Base-by-base conservation (phyloP, 192 early-diverging fungal genomes). In the Coemansia reversa region DNA sequence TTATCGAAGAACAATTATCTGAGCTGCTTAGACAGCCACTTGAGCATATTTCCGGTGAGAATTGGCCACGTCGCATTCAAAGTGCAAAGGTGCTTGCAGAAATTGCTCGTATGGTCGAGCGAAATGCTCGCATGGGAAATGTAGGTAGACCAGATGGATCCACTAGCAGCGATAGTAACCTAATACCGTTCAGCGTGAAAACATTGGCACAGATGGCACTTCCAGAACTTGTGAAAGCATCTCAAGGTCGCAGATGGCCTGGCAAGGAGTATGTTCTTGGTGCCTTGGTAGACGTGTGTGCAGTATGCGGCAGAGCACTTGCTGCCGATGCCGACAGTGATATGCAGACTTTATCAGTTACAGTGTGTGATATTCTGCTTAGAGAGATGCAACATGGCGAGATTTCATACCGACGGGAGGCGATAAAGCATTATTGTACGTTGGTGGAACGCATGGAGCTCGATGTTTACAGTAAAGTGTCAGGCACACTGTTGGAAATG, bases 241-340 rank as follows among this genome's bases (percentile, higher is more conserved):
- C 61, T 35, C 70, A 62, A 35, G 76, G 76, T 32, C 58, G 67
- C 57, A 27, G 66, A 54, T 79, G 76, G 76, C 70, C 76, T 0
- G 76, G 76, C 7, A 79, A 73, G 33, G 76, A 72, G 48, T 67
- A 79, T 33, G 70, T 73, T 20, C 52, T 79, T 14, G 76, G 59
- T 8, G 60, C 70, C 11, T 56, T 79, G 48, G 70, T 73, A 23
- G 52, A 59, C 18, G 70, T 79, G 18, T 79, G 70, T 47, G 16
- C 32, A 2, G 67, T 60, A 25, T 53, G 62, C 18, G 55, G 60
- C 12, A 48, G 9, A 9, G 42, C 58, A 18, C n/a, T 24, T 19
- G 32, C 33, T 4, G 5, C n/a, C 20, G n/a, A 27, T 45, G 18
- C 47, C 0, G 42, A 22, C 51, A 48, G 47, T 11, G 60, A 58